A percentile compares a stretch with the other conserved stretches of the same genome.
phyloP scores from a whole-genome alignment of 495 filamentous ascomycete species.

The Penicillium subrubescens region DNA sequence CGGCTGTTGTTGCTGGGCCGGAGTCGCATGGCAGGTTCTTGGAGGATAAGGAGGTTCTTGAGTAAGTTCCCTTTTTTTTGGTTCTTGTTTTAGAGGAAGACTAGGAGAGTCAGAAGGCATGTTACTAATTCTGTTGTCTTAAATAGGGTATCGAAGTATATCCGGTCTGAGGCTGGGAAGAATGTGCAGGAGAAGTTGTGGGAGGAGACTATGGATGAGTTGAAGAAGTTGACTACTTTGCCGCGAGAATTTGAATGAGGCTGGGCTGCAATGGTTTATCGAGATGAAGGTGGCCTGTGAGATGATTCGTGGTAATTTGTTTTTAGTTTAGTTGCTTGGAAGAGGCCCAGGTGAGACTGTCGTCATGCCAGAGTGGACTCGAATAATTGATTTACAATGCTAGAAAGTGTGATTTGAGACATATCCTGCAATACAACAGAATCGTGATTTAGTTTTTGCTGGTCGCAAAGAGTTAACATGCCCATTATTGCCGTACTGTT shows the following conservation, averaged over 20 bases:
- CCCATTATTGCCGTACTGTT: not conserved
- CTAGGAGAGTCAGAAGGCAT: not conserved
- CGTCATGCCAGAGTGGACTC: too few relatives aligned
- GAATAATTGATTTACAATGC: too few relatives aligned
- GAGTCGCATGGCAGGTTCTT: constrained; percentile 20
- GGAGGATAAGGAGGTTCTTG: constrained; percentile 14
- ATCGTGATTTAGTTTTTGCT: not conserved
- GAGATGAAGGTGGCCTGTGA: not conserved
- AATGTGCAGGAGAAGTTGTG: constrained; percentile 15
- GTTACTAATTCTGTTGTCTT: not conserved
- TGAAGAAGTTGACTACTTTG: constrained; percentile 8
- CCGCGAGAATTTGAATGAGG: constrained; percentile 1
- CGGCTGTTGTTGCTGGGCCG: constrained; percentile 9
- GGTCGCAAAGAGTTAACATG: not conserved
- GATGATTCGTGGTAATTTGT: not conserved
- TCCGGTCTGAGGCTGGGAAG: constrained; percentile 11
- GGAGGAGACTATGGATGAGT: constrained; percentile 18
- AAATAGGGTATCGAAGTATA: constrained; percentile 12
- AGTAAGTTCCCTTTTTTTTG: constrained; percentile 7
- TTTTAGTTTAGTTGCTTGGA: not conserved
- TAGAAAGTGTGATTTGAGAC: too few relatives aligned
- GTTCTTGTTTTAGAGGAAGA: not conserved
- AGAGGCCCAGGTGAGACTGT: too few relatives aligned
- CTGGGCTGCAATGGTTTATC: not conserved
- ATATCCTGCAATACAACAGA: not conserved